Evolutionary conservation across 495 filamentous ascomycete genomes (phyloP), one percentile per base, ranked within the genome.

Genomic region (Penicillium roqueforti): DNA sequence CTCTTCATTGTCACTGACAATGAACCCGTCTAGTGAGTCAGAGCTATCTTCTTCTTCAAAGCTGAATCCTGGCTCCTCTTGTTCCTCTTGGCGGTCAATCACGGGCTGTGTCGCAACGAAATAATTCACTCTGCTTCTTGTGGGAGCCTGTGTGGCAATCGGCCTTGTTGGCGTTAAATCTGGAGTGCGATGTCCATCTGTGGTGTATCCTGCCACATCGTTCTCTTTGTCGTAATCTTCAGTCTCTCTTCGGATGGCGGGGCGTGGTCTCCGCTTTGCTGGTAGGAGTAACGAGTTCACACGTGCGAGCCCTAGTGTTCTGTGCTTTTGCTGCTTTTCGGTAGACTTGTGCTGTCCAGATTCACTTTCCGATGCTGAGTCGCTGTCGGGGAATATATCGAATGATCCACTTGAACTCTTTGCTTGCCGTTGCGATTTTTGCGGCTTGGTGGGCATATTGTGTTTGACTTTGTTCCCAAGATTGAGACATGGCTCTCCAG

Each of bases 1-100:
- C 19, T 76, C 73, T 5, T 76, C 72, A 56, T 76, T 68, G 54
- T 78, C 75, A 43, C 74, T 76, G 46, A 76, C 75, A 61, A 78
- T 69, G 47, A 76, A 78, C 40, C 71, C 73, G 29, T 73, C 72
- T 26, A 76, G 56, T 38, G 71, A 75, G 49, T 70, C 57, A 43
- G 65, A 68, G 50, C 62, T 67, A 61, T 73, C 60, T 44, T 68
- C 67, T 45, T 45, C 42, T 29, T 29, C 23, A 11, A 19, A 19
- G 26, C 42, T 29, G 19, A 39, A 1, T 18, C 55, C 59, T 25
- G 41, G 48, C 26, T 65, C 62, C 3, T 62, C 60, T 9, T 29
- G 22, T n/a, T 40, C 32, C 29, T 60, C 44, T 2, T 28, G 38
- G 6, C 49, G 32, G 13, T 62, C 47, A 5, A 47, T 53, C 47